Evolutionary conservation across 148 eudicot genomes (phyloP).

Genomic region (Drosera capensis): DNA sequence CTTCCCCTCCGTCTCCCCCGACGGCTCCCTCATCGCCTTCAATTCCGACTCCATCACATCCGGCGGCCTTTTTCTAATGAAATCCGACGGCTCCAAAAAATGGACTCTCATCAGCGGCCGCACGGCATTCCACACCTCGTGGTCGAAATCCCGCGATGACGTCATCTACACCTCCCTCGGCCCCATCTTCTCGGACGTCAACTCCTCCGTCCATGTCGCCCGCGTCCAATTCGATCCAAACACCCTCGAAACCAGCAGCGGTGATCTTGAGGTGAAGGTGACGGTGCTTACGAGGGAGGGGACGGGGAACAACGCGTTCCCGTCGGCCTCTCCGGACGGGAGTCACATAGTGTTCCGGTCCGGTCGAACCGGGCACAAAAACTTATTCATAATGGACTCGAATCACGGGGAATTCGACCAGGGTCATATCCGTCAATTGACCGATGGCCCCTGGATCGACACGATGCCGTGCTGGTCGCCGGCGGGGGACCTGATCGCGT

Average conservation of each 20-base stretch:
- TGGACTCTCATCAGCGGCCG: constrained; percentile 41
- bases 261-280: constrained; percentile 14
- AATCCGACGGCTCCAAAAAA: constrained; percentile 57
- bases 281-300: constrained; percentile 40
- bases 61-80: constrained; percentile 38
- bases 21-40: constrained; percentile 41
- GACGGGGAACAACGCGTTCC: constrained; percentile 69
- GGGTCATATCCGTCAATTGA: constrained; percentile 32
- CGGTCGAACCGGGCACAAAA: constrained; percentile 69
- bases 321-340: constrained; percentile 81
- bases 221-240: constrained; percentile 32
- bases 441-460: constrained; percentile 69
- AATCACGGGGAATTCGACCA: constrained; percentile 41
- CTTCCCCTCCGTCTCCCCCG: constrained; percentile 54
- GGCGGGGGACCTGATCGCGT: constrained; percentile 54
- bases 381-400: constrained; percentile 56
- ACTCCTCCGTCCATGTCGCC: constrained; percentile 51
- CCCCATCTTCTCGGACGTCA: constrained; percentile 38
- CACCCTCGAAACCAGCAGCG: constrained; percentile 7
- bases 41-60: constrained; percentile 29
- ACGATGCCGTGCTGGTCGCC: constrained; percentile 95
- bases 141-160: constrained; percentile 36
- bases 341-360: constrained; percentile 58
- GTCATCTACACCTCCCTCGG: constrained; percentile 63
- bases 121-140: constrained; percentile 39